Percentiles rank a stretch among this genome's conserved stretches.
Evolutionary conservation across 2,329 filamentous ascomycete genomes (phyloP).

Genomic region (Diaporthe velutina): DNA sequence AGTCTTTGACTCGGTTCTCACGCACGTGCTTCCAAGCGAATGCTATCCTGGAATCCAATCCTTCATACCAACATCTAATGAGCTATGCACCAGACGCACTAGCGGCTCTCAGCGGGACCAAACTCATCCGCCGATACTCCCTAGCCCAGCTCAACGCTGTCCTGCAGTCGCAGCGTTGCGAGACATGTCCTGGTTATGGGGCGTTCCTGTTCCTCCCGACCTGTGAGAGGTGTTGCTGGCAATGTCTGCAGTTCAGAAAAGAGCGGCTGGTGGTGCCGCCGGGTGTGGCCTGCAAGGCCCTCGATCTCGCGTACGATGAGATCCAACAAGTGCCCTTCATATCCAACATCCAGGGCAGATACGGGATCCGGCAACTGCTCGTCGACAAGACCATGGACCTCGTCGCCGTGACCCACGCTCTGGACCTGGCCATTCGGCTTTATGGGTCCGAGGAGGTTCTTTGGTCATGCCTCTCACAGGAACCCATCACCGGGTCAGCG

Average conservation of each 20-base stretch:
- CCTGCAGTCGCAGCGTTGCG: not conserved
- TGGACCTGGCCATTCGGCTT: not conserved
- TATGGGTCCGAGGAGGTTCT: not conserved
- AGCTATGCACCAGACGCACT: not conserved
- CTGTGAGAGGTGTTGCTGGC: conserved; percentile 2
- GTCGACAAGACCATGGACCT: not conserved
- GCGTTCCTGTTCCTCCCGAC: conserved; percentile 6
- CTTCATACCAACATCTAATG: not conserved
- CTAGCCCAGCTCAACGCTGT: not conserved
- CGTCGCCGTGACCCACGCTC: not conserved
- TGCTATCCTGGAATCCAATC: not conserved
- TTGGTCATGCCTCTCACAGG: not conserved
- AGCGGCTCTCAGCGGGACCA: not conserved
- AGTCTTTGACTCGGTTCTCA: not conserved
- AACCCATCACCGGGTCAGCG: not conserved
- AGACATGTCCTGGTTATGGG: not conserved
- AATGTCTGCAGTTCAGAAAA: not conserved
- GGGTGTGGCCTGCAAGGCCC: not conserved
- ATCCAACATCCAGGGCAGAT: not conserved
- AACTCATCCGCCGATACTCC: not conserved
- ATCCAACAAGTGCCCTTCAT: not conserved
- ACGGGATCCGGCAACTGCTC: not conserved
- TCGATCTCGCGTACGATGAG: not conserved
- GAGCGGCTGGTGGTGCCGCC: not conserved
- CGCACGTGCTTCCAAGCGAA: not conserved